Conservation (phyloP, 2,329 filamentous ascomycete species). For the Penicillium rolfsii region DNA sequence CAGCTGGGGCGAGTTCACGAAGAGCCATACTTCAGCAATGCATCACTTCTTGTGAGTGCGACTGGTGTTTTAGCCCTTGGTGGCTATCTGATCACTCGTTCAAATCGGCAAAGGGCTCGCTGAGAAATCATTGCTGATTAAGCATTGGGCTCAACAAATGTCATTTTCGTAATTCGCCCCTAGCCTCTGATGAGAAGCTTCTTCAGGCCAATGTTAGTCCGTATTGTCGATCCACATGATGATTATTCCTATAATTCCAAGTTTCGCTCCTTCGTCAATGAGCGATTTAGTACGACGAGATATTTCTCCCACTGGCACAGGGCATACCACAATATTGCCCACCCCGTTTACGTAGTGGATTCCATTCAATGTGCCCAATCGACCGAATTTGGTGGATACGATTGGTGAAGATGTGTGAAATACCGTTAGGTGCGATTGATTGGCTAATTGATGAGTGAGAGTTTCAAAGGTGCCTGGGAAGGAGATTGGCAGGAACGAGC, state of each 20-base stretch:
- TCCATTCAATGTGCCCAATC: background rate
- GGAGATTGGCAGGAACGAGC: background rate
- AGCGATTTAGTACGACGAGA: background rate
- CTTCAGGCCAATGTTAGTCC: background rate
- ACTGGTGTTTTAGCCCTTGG: conserved; percentile 67
- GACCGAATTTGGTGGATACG: background rate
- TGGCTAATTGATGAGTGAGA: background rate
- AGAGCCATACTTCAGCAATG: conserved; percentile 38
- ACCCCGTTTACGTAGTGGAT: background rate
- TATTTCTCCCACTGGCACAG: background rate
- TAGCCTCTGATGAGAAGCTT: background rate
- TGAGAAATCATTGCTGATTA: background rate
- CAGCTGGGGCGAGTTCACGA: conserved; percentile 41
- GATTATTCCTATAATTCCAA: background rate
- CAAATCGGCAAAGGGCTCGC: conserved; percentile 5
- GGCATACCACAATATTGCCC: background rate
- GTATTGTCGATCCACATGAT: background rate
- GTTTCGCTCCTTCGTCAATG: background rate
- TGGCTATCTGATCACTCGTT: conserved; percentile 16
- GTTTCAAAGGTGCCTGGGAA: background rate
- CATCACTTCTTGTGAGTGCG: conserved; percentile 67
- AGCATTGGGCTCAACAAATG: background rate
- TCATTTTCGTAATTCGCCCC: background rate
- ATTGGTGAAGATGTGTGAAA: background rate
- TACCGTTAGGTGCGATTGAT: background rate